Evolutionary conservation across 2,329 filamentous ascomycete genomes (phyloP).

Genomic region (Zymoseptoria ardabiliae): DNA sequence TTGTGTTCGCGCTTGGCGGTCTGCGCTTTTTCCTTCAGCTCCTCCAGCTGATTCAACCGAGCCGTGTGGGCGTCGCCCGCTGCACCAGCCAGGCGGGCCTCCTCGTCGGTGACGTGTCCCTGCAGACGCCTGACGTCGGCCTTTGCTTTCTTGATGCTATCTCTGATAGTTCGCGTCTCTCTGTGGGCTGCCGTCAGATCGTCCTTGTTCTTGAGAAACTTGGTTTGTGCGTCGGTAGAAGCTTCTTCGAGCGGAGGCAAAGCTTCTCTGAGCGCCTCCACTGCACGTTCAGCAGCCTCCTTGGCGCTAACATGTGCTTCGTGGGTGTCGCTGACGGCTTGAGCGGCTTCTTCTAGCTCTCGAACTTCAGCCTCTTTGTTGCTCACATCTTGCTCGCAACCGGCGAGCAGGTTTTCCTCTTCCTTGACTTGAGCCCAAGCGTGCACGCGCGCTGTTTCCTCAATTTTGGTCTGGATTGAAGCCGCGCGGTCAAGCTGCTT

Average conservation of each 20-base stretch:
- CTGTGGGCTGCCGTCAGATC: slow-evolving; percentile 26
- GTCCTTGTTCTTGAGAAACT: slow-evolving; percentile 36
- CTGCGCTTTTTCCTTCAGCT: slow-evolving; percentile 40
- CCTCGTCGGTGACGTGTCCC: slow-evolving; percentile 47
- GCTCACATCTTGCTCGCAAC: slow-evolving; percentile 25
- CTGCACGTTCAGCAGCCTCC: slow-evolving; percentile 30
- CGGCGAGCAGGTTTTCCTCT: slow-evolving; percentile 49
- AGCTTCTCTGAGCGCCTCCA: slow-evolving; percentile 30
- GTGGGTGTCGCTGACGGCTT: slow-evolving; percentile 36
- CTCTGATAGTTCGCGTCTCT: slow-evolving; percentile 59
- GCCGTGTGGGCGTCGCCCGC: slow-evolving; percentile 62
- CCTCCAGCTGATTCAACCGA: slow-evolving; percentile 50
- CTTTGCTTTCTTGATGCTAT: slow-evolving; percentile 49
- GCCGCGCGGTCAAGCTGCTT: slow-evolving; percentile 60
- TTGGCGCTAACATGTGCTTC: slow-evolving; percentile 37
- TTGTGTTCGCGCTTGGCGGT: slow-evolving; percentile 38
- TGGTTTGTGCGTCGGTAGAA: slow-evolving; percentile 44
- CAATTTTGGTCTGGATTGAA: slow-evolving; percentile 54
- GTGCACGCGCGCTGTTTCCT: slow-evolving; percentile 56
- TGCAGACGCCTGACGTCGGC: slow-evolving; percentile 36
- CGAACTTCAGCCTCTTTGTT: slow-evolving; percentile 41
- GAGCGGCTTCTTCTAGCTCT: slow-evolving; percentile 36
- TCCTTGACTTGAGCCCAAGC: slow-evolving; percentile 84
- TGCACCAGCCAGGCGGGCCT: slow-evolving; percentile 50
- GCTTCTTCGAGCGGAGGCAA: slow-evolving; percentile 41